Evolutionary conservation across 179 eudicot species (phyloP).

Genomic region (Pouteria campechiana): DNA sequence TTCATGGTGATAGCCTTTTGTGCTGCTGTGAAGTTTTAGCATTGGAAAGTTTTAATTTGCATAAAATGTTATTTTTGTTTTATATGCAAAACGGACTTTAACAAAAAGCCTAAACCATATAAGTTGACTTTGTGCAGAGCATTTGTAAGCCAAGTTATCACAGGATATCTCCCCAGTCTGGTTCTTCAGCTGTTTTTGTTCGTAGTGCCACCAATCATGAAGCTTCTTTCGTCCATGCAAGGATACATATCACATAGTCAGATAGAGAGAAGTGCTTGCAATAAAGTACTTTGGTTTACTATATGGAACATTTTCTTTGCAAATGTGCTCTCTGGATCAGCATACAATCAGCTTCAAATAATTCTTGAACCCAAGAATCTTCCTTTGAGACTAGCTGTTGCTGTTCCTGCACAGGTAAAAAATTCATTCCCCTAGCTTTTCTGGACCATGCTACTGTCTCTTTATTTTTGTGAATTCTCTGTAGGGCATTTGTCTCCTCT

Average conservation of each 20-base stretch:
- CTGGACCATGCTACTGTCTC: not conserved
- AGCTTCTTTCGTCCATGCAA: constrained; percentile 71
- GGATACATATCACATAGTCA: constrained; percentile 69
- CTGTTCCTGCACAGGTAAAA: constrained; percentile 81
- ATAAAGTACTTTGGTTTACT: constrained; percentile 63
- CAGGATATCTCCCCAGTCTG: constrained; percentile 97
- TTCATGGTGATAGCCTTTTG: too few species aligned
- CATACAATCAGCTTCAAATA: constrained; percentile 35
- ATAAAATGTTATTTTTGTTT: too few species aligned
- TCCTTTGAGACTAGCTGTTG: constrained; percentile 58
- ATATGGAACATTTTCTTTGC: constrained; percentile 89
- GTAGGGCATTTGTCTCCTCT: not conserved
- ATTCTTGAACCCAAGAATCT: constrained; percentile 68
- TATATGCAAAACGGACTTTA: too few species aligned
- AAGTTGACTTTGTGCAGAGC: constrained; percentile 38
- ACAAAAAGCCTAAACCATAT: constrained; percentile 6
- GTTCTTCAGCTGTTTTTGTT: constrained; percentile 56
- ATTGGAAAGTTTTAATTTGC: too few species aligned
- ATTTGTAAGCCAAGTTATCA: constrained; percentile 59
- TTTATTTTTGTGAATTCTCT: not conserved
- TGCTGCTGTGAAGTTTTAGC: too few species aligned
- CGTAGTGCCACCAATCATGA: constrained; percentile 64
- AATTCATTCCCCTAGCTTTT: not conserved
- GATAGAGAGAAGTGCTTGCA: constrained; percentile 78
- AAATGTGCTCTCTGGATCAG: constrained; percentile 83